Conservation (phyloP, 1,284 basidiomycete species). For the Tilletiopsis washingtonensis region DNA sequence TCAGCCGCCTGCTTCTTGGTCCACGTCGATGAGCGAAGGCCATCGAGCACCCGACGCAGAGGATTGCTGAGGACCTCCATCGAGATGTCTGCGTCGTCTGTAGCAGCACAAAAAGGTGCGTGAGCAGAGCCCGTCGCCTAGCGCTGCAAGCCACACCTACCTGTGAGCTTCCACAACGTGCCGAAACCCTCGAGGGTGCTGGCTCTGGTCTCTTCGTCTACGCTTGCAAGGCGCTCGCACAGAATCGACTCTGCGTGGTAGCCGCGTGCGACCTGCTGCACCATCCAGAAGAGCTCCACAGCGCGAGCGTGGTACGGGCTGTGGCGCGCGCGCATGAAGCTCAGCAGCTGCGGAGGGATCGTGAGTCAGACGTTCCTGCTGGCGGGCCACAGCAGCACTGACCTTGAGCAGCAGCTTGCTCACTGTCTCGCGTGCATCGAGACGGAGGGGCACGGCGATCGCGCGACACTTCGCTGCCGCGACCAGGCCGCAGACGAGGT, state of each 20-base stretch:
- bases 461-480: conserved; percentile 25
- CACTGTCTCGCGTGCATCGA: not conserved
- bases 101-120: too few relatives aligned
- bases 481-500: conserved; percentile 22
- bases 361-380: conserved; percentile 54
- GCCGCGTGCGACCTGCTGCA: conserved; percentile 13
- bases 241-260: conserved; percentile 19
- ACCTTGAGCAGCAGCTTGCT: not conserved
- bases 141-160: too few relatives aligned
- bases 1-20: conserved; percentile 24
- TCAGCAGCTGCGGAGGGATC: too few relatives aligned
- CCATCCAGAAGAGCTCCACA: conserved; percentile 73
- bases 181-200: conserved; percentile 80
- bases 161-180: conserved; percentile 79
- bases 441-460: conserved; percentile 3
- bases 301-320: conserved; percentile 72
- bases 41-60: conserved; percentile 77
- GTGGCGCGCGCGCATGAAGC: too few relatives aligned
- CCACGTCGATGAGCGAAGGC: conserved; percentile 50
- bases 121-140: too few relatives aligned
- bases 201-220: not conserved
- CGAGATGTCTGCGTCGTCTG: too few relatives aligned
- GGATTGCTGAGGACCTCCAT: conserved; percentile 52
- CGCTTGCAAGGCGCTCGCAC: conserved; percentile 10
- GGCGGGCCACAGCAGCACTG: not conserved